Evolutionary conservation across 2,329 filamentous ascomycete genomes (phyloP).

Genomic region (Penicillium sp.): DNA sequence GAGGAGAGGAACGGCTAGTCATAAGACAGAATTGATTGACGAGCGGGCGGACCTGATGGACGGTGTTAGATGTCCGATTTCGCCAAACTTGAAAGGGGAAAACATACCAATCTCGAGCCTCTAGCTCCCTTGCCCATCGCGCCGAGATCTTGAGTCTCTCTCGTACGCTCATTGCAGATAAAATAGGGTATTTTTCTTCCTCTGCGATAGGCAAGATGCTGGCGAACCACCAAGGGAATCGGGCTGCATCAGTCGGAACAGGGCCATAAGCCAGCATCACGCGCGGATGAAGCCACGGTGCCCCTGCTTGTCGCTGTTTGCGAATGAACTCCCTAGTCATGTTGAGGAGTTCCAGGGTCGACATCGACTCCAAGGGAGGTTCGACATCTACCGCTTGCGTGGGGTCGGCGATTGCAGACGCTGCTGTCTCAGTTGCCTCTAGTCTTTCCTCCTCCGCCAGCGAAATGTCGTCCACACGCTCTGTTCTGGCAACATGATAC

Average conservation of each 20-base stretch:
- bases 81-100: slow-evolving; percentile 3
- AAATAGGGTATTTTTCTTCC: slow-evolving; percentile 72
- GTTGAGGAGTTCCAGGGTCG: slow-evolving; percentile 69
- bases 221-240: slow-evolving; percentile 89
- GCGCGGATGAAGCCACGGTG: slow-evolving; percentile 70
- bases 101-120: slow-evolving; percentile 66
- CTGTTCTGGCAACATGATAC: slow-evolving; percentile 72
- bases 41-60: slow-evolving; percentile 31
- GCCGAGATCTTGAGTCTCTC: slow-evolving; percentile 81
- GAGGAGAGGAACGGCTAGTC: slow-evolving; percentile 44
- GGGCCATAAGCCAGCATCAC: slow-evolving; percentile 74
- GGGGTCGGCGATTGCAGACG: slow-evolving; percentile 9
- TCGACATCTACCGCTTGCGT: slow-evolving; percentile 20
- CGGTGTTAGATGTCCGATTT: slow-evolving; percentile 9
- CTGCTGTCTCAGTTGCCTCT: slow-evolving; percentile 65
- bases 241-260: slow-evolving; percentile 70
- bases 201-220: slow-evolving; percentile 75
- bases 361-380: slow-evolving; percentile 50
- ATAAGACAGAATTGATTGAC: slow-evolving; percentile 41
- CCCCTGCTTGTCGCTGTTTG: slow-evolving; percentile 66
- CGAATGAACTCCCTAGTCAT: slow-evolving; percentile 66
- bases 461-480: slow-evolving; percentile 78
- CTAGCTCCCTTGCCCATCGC: slow-evolving; percentile 71
- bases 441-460: slow-evolving; percentile 74
- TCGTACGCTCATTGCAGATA: slow-evolving; percentile 72